A percentile compares a stretch with the other conserved stretches of the same genome.
Conservation (phyloP, 176 grass and related monocot species). For the Alloteropsis semialata region DNA sequence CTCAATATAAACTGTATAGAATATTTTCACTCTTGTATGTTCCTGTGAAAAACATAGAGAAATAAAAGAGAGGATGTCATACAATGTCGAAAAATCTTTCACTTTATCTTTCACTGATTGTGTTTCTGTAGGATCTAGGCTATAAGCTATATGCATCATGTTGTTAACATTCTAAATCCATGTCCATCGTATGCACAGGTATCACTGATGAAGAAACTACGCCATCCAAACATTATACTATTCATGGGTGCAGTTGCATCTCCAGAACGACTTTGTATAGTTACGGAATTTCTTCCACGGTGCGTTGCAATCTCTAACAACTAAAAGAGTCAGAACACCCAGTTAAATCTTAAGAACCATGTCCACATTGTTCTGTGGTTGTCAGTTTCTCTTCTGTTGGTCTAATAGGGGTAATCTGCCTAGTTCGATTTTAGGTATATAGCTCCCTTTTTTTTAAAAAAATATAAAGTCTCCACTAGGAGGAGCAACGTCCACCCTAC, state of each 20-base stretch:
- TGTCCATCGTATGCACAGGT: constrained; percentile 47
- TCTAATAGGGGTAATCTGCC: not conserved
- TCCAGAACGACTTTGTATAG: constrained; percentile 76
- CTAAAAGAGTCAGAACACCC: not conserved
- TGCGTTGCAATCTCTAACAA: constrained; percentile 25
- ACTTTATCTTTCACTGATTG: not conserved
- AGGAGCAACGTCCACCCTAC: not conserved
- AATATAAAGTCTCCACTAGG: not conserved
- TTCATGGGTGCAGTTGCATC: constrained; percentile 92
- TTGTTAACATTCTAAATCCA: not conserved
- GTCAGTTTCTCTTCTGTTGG: constrained; percentile 17
- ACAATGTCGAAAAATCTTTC: not conserved
- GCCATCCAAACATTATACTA: constrained; percentile 92
- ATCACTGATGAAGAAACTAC: constrained; percentile 88
- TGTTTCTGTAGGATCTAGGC: not conserved
- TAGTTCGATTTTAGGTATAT: constrained; percentile 1
- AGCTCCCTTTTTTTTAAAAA: not conserved
- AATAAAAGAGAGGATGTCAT: not conserved
- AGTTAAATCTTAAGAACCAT: not conserved
- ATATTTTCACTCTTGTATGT: not conserved
- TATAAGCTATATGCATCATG: not conserved
- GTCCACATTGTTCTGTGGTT: not conserved
- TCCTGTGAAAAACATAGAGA: not conserved
- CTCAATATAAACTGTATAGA: not conserved
- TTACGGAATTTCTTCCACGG: constrained; percentile 91